phyloP scores from a whole-genome alignment of 768 basidiomycete genomes.

The Inosperma sp. region DNA sequence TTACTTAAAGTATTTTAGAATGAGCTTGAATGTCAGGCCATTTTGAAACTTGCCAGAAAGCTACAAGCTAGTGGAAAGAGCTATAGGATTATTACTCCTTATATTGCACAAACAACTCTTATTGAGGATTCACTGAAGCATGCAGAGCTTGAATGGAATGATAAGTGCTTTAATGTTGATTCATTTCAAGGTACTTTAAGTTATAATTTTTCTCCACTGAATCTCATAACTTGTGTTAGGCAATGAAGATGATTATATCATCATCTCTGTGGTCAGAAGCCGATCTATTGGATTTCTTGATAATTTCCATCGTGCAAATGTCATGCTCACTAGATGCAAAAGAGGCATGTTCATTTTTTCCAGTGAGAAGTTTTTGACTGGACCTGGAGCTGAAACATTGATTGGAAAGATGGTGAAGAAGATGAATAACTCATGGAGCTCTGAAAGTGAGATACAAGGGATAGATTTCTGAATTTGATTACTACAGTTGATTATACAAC shows the following conservation, averaged over 20 bases:
- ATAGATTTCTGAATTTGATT: constrained; percentile 7
- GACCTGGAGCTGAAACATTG: constrained; percentile 44
- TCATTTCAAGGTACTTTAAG: constrained; percentile 67
- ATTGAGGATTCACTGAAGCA: constrained; percentile 56
- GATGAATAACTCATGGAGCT: constrained; percentile 5
- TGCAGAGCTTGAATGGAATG: constrained; percentile 51
- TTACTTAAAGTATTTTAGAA: constrained; percentile 43
- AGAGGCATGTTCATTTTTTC: constrained; percentile 72
- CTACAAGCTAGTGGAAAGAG: constrained; percentile 46
- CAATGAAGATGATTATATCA: constrained; percentile 77
- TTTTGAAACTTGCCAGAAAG: constrained; percentile 52
- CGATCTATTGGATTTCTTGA: constrained; percentile 60
- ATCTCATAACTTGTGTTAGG: constrained; percentile 39
- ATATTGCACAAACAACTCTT: constrained; percentile 62
- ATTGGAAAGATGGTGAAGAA: constrained; percentile 35
- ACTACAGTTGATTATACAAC: not conserved
- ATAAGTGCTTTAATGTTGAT: constrained; percentile 82
- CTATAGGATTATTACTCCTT: constrained; percentile 75
- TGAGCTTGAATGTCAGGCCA: constrained; percentile 47
- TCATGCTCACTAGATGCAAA: constrained; percentile 82
- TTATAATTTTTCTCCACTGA: constrained; percentile 6
- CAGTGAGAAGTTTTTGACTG: constrained; percentile 55
- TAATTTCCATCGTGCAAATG: constrained; percentile 69
- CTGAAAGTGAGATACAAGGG: constrained; percentile 2
- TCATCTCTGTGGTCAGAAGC: constrained; percentile 66